Base-by-base conservation (phyloP, 129 eudicot genomes). In the Mikania micrantha region DNA sequence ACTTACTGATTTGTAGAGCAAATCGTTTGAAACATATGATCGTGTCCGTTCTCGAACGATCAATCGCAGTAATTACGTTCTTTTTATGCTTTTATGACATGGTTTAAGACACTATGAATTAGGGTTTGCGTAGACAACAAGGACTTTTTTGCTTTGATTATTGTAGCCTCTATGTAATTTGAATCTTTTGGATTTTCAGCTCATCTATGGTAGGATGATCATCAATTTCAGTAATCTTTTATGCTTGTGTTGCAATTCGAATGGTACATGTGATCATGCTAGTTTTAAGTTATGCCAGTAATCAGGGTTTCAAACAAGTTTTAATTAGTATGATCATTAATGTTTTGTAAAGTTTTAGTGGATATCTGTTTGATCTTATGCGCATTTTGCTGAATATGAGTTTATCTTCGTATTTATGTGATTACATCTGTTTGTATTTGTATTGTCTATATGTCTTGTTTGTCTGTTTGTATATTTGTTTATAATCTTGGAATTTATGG, bases 41-140 rank as follows among this genome's bases (percentile, higher is more conserved):
- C 44, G 8, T 41, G 3, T 57, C 7, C 16, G 16, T 40, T 66
- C 28, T 57, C 32, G 31, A 66, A 21, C 50, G 19, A 32, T 74
- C 56, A 49, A 57, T 57, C 36, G 38, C 66, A 67, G 35, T 38
- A 9, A 74, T 41, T 15, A 25, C 9, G 28, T 24, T 15, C 20
- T 9, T 38, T 42, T 22, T 49, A 16, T 50, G 24, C 73, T 1
- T 20, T 34, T 17, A 2, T 49, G 12, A 0, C 49, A 21, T 17
- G 39, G 17, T n/a, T 58, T 1, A 32, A 25, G 27, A 11, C 29
- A 22, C n/a, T 25, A n/a, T 28, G 8, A 41, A 58, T 1, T 62
- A 72, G 40, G 63, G 77, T 72, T 64, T 73, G 59, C 56, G 32
- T 70, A 19, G 38, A 24, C 9, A 27, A 35, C 34, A 25, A 63